Evolutionary conservation across 2,329 filamentous ascomycete genomes (phyloP), one percentile per base, ranked within the genome.

Genomic region (Microsporum canis): DNA sequence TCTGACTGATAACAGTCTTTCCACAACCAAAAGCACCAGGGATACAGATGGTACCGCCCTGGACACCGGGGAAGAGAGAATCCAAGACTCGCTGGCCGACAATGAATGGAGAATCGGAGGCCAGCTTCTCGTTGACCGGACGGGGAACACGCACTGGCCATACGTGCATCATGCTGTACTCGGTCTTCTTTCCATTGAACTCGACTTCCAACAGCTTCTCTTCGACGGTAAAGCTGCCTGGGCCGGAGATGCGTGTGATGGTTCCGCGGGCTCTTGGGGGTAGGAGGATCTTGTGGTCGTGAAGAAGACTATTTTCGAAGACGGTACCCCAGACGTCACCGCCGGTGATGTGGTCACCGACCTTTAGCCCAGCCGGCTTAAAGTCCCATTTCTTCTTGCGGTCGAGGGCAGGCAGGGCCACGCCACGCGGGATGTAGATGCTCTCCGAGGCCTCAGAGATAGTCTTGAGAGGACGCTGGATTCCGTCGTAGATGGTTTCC

Each of bases 401-500:
- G 79, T 96, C 88, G 72, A 99, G 84, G 53, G 91, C 87, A 59
- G 92, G 90, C 38, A 91, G 84, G 61, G 88, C 78, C 72, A 99
- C 92, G 76, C 94, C 94, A 69, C 94, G 89, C 70, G 94, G 94
- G 66, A 99, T 99, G 77, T 99, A 99, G 76, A 99, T 99, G 76
- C 89, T 91, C 71, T 90, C 80, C 59, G 91, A 85, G 57, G 83
- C 77, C 45, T 87, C 79, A 68, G 89, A 81, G 71, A 99, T 99
- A 67, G 84, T 86, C 77, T 87, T 87, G 69, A 99, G 86, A 58
- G 94, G 94, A 73, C 94, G 87, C 77, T 99, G 94, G 71, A 99
- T 99, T 79, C 94, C 94, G 75, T 99, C 94, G 82, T 97, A 99
- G 76, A 99, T 99, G 68, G 94, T 96, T 79, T 97, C 92, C 84